These are phyloP conservation scores for Diaporthe eres DNA, from an alignment of 2,329 filamentous ascomycete genomes.

Conservation along the genomic window DNA sequence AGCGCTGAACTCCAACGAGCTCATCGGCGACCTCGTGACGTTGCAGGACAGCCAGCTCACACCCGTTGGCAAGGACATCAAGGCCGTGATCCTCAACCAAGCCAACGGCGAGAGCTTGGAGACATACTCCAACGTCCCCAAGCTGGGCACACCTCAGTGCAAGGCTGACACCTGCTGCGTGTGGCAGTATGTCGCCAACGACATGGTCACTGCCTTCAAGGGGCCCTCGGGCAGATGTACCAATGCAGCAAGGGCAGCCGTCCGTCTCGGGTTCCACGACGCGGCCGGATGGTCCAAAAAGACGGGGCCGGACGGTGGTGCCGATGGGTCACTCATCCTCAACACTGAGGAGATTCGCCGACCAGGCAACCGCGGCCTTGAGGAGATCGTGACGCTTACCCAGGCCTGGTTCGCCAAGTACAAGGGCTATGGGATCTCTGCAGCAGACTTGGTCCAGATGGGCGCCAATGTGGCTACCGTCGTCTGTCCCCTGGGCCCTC, in stretches of 20 bases:
- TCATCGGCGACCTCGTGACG: constrained; percentile 24
- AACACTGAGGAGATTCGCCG: constrained; percentile 54
- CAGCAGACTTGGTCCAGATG: constrained; percentile 70
- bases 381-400: constrained; percentile 58
- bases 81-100: constrained; percentile 21
- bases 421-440: constrained; percentile 58
- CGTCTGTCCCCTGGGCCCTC: constrained; percentile 60
- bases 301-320: constrained; percentile 56
- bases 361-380: constrained; percentile 63
- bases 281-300: constrained; percentile 59
- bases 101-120: constrained; percentile 28
- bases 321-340: constrained; percentile 62
- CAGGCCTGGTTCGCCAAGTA: constrained; percentile 58
- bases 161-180: constrained; percentile 59
- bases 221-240: constrained; percentile 58
- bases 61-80: constrained; percentile 28
- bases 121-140: constrained; percentile 8
- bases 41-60: constrained; percentile 29
- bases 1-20: constrained; percentile 23
- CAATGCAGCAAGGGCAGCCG: constrained; percentile 57
- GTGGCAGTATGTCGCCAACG: constrained; percentile 59
- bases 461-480: constrained; percentile 65
- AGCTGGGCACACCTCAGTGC: constrained; percentile 45
- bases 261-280: constrained; percentile 65
- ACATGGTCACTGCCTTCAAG: constrained; percentile 54